A percentile compares a stretch with the other conserved stretches of the same genome.
Conservation (phyloP, 148 eudicot species). For the Chenopodium album region DNA sequence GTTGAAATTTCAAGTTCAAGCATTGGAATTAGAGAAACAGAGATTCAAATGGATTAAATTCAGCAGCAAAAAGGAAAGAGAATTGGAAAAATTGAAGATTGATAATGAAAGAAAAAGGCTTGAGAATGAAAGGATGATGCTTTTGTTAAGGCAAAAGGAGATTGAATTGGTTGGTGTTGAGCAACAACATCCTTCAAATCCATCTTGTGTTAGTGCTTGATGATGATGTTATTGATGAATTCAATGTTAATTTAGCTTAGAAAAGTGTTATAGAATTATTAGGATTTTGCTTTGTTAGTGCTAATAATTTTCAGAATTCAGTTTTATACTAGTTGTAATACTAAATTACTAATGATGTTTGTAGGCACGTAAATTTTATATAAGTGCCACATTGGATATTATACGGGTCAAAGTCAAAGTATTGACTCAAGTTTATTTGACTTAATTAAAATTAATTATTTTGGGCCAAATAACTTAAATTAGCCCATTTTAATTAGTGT, state of each 20-base stretch:
- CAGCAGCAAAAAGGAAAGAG: constrained; percentile 57
- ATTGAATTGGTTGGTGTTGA: constrained; percentile 42
- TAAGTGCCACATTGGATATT: no score
- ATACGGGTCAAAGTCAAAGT: no score
- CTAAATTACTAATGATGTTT: no score
- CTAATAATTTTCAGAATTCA: not conserved
- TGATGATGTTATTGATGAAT: not conserved
- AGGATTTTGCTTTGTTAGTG: not conserved
- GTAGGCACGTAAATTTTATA: no score
- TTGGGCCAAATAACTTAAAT: no score
- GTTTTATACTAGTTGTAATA: not conserved
- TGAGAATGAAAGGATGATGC: constrained; percentile 75
- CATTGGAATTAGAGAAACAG: constrained; percentile 65
- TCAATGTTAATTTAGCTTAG: not conserved
- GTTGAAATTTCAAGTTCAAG: constrained; percentile 40
- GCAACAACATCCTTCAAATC: constrained; percentile 36
- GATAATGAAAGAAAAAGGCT: constrained; percentile 56
- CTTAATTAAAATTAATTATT: no score
- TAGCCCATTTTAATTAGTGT: no score
- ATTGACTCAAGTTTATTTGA: no score
- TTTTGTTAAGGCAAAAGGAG: constrained; percentile 65
- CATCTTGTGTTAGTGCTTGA: constrained; percentile 35
- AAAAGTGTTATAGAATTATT: not conserved
- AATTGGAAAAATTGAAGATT: constrained; percentile 72
- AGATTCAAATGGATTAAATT: constrained; percentile 60